Conservation (phyloP, 352 stramenopile species). For the Hyaloperonospora brassicae region DNA sequence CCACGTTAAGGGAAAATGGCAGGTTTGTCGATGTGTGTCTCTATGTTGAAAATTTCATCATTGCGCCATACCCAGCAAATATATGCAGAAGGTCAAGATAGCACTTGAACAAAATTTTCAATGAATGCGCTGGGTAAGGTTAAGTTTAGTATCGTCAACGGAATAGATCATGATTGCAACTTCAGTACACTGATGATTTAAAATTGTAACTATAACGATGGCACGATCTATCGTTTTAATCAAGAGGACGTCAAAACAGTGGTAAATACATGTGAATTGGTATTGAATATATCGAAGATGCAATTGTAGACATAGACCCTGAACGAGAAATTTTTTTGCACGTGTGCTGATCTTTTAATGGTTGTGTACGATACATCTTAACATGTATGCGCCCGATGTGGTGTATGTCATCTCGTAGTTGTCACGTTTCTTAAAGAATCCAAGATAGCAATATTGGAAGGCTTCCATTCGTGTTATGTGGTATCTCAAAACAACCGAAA, state of each 20-base stretch:
- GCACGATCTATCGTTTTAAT: constrained; percentile 2
- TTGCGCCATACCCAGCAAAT: no score
- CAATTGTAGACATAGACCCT: constrained; percentile 1
- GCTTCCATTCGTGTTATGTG: neutral
- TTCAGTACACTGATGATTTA: neutral
- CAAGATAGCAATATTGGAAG: neutral
- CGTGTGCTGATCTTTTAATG: neutral
- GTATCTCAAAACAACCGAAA: neutral
- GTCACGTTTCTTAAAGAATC: neutral
- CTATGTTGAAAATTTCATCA: no score
- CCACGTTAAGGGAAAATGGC: neutral
- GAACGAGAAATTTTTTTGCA: neutral
- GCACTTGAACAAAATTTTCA: neutral
- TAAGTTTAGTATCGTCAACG: neutral
- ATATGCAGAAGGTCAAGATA: neutral
- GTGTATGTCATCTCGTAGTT: neutral
- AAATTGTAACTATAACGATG: neutral
- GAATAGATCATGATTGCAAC: neutral
- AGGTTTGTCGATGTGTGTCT: neutral
- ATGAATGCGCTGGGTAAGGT: neutral
- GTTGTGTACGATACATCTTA: neutral
- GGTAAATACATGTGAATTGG: constrained; percentile 1
- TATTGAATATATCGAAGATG: constrained; percentile 3
- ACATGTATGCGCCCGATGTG: neutral
- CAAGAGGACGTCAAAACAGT: constrained; percentile 5